These are phyloP conservation scores for Linum usitatissimum DNA, from an alignment of 345 rosid genomes.

Conservation along the genomic window DNA sequence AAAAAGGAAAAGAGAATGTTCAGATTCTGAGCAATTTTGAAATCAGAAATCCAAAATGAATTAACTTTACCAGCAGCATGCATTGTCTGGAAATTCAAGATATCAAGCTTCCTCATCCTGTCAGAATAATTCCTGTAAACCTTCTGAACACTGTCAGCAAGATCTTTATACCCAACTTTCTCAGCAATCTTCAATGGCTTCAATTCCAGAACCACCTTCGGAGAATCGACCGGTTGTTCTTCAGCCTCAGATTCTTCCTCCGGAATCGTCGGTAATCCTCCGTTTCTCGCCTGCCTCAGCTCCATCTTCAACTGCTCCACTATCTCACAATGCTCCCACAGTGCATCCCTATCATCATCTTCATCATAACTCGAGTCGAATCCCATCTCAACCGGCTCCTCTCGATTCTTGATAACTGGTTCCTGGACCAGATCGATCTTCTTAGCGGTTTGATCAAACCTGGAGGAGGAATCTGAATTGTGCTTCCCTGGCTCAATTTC, in stretches of 20 bases:
- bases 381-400: slow-evolving; percentile 11
- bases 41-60: not conserved
- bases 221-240: slow-evolving; percentile 12
- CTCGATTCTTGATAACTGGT: slow-evolving; percentile 8
- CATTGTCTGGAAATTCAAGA: slow-evolving; percentile 61
- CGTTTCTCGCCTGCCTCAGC: slow-evolving; percentile 47
- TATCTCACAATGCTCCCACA: slow-evolving; percentile 43
- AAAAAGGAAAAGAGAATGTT: too few relatives aligned
- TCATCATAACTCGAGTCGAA: slow-evolving; percentile 13
- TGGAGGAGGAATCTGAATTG: not conserved
- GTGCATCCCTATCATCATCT: slow-evolving; percentile 22
- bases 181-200: slow-evolving; percentile 48
- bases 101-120: slow-evolving; percentile 68
- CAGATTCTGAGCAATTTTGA: too few relatives aligned
- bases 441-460: slow-evolving; percentile 9
- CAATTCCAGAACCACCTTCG: slow-evolving; percentile 26
- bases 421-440: slow-evolving; percentile 10
- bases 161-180: slow-evolving; percentile 39
- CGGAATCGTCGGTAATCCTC: slow-evolving; percentile 67
- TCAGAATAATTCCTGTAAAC: slow-evolving; percentile 49
- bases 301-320: slow-evolving; percentile 57
- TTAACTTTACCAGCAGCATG: slow-evolving; percentile 54
- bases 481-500: not conserved
- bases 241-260: slow-evolving; percentile 68
- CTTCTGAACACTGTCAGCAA: slow-evolving; percentile 42